Base-by-base conservation (phyloP, 768 basidiomycete species). In the Amanita jacksonii region DNA sequence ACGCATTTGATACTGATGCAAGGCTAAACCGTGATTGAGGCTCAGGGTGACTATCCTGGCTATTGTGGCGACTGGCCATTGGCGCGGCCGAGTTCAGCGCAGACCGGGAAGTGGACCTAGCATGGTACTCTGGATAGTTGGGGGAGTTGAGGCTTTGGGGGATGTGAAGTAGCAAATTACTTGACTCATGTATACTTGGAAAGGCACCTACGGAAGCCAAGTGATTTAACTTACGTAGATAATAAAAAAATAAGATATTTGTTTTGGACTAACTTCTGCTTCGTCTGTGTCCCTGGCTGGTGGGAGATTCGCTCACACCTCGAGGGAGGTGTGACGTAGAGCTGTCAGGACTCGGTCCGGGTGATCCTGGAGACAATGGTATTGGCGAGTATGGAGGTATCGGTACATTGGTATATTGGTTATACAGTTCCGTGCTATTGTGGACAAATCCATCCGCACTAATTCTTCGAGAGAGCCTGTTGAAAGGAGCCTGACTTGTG, bases 1-100 rank as follows among this genome's bases (percentile, higher is more conserved):
- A 52, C 18, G 62, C 65, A 43, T 66, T 73, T 1, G 76, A 71
- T 22, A 80, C 68, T 5, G 67, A 68, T 9, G 72, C 65, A 5
- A 83, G 58, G 36, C 67, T 75, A 54, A 80, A 79, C 4, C 73
- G 69, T 15, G 74, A 69, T 1, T 48, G 51, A 38, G 49, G 59
- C 55, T 46, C 40, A 28, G 27, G 27, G 12, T 62, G 58, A 8
- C 59, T 45, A 4, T 54, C 54, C 15, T 33, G 45, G 10, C 53
- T 54, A 24, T 23, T 50, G 7, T 51, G 49, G 28, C 50, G 51
- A 23, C 47, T 57, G 9, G 12, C 28, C 15, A 19, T 16, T 1
- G 41, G 50, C 31, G 41, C 24, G n/a, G 33, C n/a, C 12, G 48
- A 41, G 5, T 31, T 41, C 20, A 25, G 41, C 7, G 41, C 34